Base-by-base conservation (phyloP, 352 stramenopile species). In the Phytophthora ramorum region DNA sequence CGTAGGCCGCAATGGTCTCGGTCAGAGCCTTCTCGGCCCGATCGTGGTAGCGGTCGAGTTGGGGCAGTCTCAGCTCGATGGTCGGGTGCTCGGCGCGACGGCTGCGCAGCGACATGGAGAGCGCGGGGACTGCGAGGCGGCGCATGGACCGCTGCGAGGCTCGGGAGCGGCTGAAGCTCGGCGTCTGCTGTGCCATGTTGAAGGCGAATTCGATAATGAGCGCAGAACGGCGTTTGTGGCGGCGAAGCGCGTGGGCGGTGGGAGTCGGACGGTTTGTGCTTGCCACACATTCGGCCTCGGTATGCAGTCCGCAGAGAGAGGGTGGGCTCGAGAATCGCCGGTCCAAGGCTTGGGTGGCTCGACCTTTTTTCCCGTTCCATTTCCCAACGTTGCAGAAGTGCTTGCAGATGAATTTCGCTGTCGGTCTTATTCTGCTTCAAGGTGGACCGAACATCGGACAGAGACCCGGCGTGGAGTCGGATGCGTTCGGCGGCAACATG, bases 41-140 rank as follows among this genome's bases (percentile, higher is more conserved):
- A 9, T 76, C 58, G 40, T 83, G 72, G 57, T 69, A 86, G 9
- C 44, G 64, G 37, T 82, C 72, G 8, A 88, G 76, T 43, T 81
- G 71, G 12, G 58, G 54, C 16, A 71, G 28, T 3, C 51, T 48
- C 40, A 78, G 54, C 6, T 16, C 44, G 37, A 73, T 35, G 16
- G 51, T 53, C n/a, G 59, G 52, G 20, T 71, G 56, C 26, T 68
- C 50, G 3, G 60, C 65, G 14, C 60, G 60, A 66, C 60, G 69
- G 51, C 51, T 71, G 12, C 56, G 57, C 7, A 74, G 28, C 19
- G 64, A 73, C 64, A 76, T 76, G 43, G 58, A 71, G 43, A 65
- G 57, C n/a, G 58, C 26, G 17, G 69, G 58, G 9, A 73, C 64
- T 20, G 58, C 4, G 13, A 73, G 50, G 10, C 54, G 64, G 30